Evolutionary conservation across 208 protist species (phyloP), one percentile per base, ranked within the genome.

Genomic region (Leishmania turanica): DNA sequence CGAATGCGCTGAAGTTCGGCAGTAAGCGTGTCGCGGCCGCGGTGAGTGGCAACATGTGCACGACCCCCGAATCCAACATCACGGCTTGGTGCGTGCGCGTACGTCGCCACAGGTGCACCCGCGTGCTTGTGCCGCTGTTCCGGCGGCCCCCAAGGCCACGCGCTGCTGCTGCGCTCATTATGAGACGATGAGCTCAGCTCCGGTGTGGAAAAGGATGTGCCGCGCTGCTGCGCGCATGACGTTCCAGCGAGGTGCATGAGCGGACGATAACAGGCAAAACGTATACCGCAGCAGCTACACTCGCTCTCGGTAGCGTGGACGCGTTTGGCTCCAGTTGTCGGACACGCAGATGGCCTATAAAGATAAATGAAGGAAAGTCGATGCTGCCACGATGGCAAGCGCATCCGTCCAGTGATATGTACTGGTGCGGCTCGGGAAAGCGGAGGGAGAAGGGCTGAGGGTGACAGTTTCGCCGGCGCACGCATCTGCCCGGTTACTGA

Each of bases 1-100:
- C 77, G 71, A 49, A 85, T 62, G 65, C 72, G 62, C 31, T 82
- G 82, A 62, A 85, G 77, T 40, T 79, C 65, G 6, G 42, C 82
- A n/a, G 78, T n/a, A 15, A 85, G 40, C n/a, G 34, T 40, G 17
- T 15, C 49, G 21, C 71, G 76, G 17, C 40, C 37, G 9, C 71
- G 82, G 31, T 64, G 45, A 15, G 8, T 4, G 53, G 9, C 49
- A 58, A 62, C n/a, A 15, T n/a, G 53, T n/a, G 34, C 45, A 58
- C 19, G 51, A 1, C 37, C 15, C 51, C 3, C 17, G 49, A 60
- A 17, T 15, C 9, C 51, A 9, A 31, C 24, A 37, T 1, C 70
- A 3, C 53, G 3, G 72, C 53, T 76, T n/a, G 51, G 42, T 19
- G 34, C 21, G 2, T 13, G 72, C n/a, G 3, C 47, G 8, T 31